Base-by-base conservation (phyloP, 2,329 filamentous ascomycete species). In the Stenocarpella maydis region DNA sequence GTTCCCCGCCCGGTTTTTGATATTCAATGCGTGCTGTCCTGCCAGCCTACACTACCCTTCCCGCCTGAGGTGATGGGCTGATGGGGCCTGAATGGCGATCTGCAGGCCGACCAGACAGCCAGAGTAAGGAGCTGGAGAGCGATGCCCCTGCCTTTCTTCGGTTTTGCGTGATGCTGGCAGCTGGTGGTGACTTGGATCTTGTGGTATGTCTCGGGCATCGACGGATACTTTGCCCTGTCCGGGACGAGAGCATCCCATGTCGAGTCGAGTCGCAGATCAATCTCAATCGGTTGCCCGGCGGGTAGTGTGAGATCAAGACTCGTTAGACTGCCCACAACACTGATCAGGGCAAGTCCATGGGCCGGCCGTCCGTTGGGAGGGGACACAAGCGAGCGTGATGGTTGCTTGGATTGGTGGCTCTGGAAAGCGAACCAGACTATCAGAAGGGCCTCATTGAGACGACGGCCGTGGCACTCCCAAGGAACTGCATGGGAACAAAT, bases 1-100 rank as follows among this genome's bases (percentile, higher is more conserved):
- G 55, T 60, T 55, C 70, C 64, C 67, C 64, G 49, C 55, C 52
- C 50, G 21, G n/a, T 60, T 55, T n/a, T 17, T 15, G 67, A 67
- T 58, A 65, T 41, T 67, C 31, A 34, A 4, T 9, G 64, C 67
- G 64, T 61, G 34, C 60, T 45, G 41, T 37, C 58, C 41, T 47
- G 41, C 39, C 34, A 17, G 24, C 54, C 37, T 31, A n/a, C n/a
- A n/a, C n/a, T n/a, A 24, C 39, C 24, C 15, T 17, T 31, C 55
- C 55, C 55, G 37, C 39, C 39, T 24, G 55, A 24, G 45, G 15
- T 41, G n/a, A n/a, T n/a, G n/a, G n/a, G n/a, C n/a, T 61, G 26
- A 61, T 47, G 58, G 41, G 41, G 24, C 45, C 45, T 47, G 64
- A 50, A 55, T 66, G 64, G 64, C n/a, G 64, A 66, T 66, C 64